Conservation (phyloP, 108 stramenopile species). For the Conticribra guillardii region DNA sequence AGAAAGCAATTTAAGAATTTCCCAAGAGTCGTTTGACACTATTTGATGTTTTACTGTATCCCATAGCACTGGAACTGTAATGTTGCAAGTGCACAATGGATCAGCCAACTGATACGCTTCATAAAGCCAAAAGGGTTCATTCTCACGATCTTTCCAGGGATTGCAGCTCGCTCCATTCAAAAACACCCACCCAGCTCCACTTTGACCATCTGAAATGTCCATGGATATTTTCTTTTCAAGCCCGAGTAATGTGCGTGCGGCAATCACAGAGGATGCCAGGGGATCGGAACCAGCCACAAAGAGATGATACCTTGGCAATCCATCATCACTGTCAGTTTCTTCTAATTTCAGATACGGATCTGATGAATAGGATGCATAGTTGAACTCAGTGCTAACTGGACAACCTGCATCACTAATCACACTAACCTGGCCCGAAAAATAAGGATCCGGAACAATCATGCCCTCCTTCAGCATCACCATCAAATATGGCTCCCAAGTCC, state of each 20-base stretch:
- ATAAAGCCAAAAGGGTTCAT: constrained; percentile 22
- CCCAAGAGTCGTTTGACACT: constrained; percentile 25
- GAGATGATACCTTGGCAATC: constrained; percentile 14
- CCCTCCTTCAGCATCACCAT: constrained; percentile 21
- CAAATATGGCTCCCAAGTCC: constrained; percentile 7
- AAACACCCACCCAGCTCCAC: constrained; percentile 21
- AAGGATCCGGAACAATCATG: constrained; percentile 22
- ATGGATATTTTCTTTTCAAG: constrained; percentile 18
- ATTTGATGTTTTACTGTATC: constrained; percentile 14
- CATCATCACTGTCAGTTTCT: constrained; percentile 4
- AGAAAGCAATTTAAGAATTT: constrained; percentile 15
- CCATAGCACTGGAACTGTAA: constrained; percentile 22
- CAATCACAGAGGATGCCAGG: not conserved
- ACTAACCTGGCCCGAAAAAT: not conserved
- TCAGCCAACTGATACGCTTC: constrained; percentile 24
- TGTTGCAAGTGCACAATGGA: not conserved
- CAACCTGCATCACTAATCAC: not conserved
- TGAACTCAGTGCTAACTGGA: not conserved
- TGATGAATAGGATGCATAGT: too few species aligned
- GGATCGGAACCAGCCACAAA: constrained; percentile 12
- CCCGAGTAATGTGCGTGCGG: constrained; percentile 12
- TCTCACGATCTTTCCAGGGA: constrained; percentile 11
- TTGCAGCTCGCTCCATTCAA: constrained; percentile 12
- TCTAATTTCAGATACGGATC: not conserved
- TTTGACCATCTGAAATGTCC: constrained; percentile 21